These are phyloP conservation scores for Talaromyces sp. DNA, from an alignment of 2,329 filamentous ascomycete genomes.

Conservation along the genomic window DNA sequence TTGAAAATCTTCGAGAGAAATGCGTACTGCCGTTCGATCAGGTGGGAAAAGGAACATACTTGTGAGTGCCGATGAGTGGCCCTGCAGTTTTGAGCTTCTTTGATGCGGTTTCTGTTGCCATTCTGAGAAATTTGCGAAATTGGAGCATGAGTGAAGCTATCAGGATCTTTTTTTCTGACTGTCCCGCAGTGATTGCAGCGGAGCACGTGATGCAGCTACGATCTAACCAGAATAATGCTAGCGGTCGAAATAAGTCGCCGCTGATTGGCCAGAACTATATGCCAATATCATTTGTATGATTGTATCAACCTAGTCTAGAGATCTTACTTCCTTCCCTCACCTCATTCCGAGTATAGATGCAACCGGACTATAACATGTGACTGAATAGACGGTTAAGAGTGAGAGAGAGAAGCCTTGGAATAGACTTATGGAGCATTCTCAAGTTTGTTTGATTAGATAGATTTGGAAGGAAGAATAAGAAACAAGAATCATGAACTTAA, in stretches of 20 bases:
- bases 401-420: not conserved
- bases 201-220: not conserved
- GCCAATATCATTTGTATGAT: no score
- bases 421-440: not conserved
- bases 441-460: not conserved
- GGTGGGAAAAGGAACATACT: slow-evolving; percentile 37
- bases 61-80: slow-evolving; percentile 85
- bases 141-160: slow-evolving; percentile 7
- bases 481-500: not conserved
- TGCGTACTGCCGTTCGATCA: not conserved
- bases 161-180: not conserved
- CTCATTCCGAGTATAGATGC: no score
- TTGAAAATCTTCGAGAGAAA: not conserved
- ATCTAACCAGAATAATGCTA: not conserved
- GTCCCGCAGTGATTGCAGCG: not conserved
- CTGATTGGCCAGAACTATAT: not conserved
- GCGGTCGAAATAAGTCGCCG: not conserved
- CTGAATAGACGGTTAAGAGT: no score
- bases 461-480: not conserved
- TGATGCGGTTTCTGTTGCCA: slow-evolving; percentile 62
- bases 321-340: no score
- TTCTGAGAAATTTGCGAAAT: slow-evolving; percentile 47
- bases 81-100: slow-evolving; percentile 79
- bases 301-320: no score
- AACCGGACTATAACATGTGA: no score